phyloP scores from a whole-genome alignment of 106 monocot genomes.

The Chionographis japonica region DNA sequence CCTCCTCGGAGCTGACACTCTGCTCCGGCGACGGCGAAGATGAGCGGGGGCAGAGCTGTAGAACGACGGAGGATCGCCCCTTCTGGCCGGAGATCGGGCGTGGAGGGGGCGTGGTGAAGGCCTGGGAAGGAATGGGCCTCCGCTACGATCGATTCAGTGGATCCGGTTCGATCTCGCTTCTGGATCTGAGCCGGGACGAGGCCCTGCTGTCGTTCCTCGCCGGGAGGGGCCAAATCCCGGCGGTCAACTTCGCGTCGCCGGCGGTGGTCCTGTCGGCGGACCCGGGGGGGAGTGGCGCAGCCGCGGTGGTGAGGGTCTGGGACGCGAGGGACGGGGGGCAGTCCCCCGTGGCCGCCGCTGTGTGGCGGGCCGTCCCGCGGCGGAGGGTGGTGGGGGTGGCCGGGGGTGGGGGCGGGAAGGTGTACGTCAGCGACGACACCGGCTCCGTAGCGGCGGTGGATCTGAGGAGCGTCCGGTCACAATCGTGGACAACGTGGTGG shows the following conservation, averaged over 20 bases:
- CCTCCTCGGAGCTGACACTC: neutral
- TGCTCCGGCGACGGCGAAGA: neutral
- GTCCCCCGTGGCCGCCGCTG: neutral
- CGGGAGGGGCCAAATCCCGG: neutral
- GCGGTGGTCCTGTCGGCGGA: constrained; percentile 1
- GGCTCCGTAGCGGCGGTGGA: constrained; percentile 1
- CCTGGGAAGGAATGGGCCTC: constrained; percentile 26
- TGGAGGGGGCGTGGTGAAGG: constrained; percentile 24
- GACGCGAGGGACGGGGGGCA: constrained; percentile 14
- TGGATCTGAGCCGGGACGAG: constrained; percentile 18
- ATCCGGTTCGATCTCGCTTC: neutral
- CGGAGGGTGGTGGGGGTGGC: constrained; percentile 6
- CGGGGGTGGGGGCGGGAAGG: constrained; percentile 6
- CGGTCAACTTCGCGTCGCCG: neutral
- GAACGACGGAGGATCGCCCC: neutral
- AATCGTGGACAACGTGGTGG: constrained; percentile 7
- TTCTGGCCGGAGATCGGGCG: constrained; percentile 9
- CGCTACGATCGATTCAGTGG: constrained; percentile 3
- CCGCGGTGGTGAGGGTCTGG: constrained; percentile 19
- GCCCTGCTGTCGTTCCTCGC: constrained; percentile 16
- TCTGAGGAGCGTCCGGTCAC: constrained; percentile 6
- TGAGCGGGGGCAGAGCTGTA: neutral
- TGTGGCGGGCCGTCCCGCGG: constrained; percentile 1
- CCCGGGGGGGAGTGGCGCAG: neutral
- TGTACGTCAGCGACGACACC: constrained; percentile 4